These are phyloP conservation scores for Claviceps sp. DNA, from an alignment of 2,329 filamentous ascomycete species.

Conservation along the genomic window DNA sequence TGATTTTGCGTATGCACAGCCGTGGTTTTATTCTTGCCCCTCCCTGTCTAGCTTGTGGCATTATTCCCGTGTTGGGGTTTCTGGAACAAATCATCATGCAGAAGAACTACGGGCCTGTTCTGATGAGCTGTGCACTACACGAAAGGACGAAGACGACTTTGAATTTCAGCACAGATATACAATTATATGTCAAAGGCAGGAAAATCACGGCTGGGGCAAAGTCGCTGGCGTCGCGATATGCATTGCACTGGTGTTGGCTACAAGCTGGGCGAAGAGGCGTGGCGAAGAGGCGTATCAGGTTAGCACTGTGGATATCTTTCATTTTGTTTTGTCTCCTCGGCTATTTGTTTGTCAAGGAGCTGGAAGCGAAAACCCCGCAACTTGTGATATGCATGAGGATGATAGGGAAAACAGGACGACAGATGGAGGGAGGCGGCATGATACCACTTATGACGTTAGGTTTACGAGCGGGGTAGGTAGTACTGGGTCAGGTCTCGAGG, in stretches of 20 bases:
- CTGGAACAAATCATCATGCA: slow-evolving; percentile 9
- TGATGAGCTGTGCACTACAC: slow-evolving; percentile 1
- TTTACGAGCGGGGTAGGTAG: slow-evolving; percentile 7
- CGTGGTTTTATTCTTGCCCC: slow-evolving; percentile 6
- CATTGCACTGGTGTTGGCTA: slow-evolving; percentile 8
- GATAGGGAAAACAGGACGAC: slow-evolving; percentile 8
- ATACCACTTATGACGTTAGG: slow-evolving; percentile 24
- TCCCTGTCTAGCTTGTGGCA: slow-evolving; percentile 13
- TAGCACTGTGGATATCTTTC: slow-evolving; percentile 5
- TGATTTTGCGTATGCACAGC: slow-evolving; percentile 10
- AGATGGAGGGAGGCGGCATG: slow-evolving; percentile 16
- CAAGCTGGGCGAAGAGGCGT: slow-evolving; percentile 9
- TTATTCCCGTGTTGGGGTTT: slow-evolving; percentile 12
- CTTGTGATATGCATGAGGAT: slow-evolving; percentile 7
- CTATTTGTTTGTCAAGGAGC: slow-evolving; percentile 2
- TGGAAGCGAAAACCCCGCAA: slow-evolving; percentile 12
- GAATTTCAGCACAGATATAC: background rate
- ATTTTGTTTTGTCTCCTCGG: slow-evolving; percentile 5
- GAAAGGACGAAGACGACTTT: slow-evolving; percentile 1
- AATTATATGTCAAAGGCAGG: slow-evolving; percentile 3
- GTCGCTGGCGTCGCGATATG: slow-evolving; percentile 4
- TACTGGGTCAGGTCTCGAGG: background rate
- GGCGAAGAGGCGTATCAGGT: slow-evolving; percentile 11
- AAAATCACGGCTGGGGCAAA: slow-evolving; percentile 1
- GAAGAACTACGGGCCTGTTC: background rate